Evolutionary conservation across 2,329 filamentous ascomycete genomes (phyloP), one percentile per base, ranked within the genome.

Genomic region (Colletotrichum musicola): DNA sequence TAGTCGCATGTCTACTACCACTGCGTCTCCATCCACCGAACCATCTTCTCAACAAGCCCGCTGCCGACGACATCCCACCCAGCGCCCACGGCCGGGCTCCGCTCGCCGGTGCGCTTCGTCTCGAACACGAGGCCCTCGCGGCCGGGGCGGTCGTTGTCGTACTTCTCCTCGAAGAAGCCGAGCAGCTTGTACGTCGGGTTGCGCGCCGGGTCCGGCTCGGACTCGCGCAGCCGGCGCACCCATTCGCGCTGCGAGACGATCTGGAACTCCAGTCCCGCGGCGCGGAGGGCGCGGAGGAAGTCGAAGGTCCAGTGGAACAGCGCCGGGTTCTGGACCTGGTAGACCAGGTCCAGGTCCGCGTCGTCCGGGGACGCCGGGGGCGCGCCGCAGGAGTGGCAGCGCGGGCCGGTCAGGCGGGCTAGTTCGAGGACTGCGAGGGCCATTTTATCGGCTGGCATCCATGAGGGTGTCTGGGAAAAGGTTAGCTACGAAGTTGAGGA

Each of bases 141-240:
- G 0, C 76, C 78, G 0, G 79, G 76, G 4, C 73, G 76, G 20
- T 82, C 81, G 50, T 82, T 81, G 55, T 84, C 82, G 69, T 88
- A 88, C 72, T 88, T 88, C 2, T 77, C 77, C 4, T 79, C 75
- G 68, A 85, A 88, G 76, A 85, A 88, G 27, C 86, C 81, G 1
- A 86, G 71, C 25, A 88, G 74, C 74, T 87, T 88, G 64, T 85
- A 79, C 0, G 83, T 81, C 13, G 86, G 85, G 69, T 88, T 88
- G 6, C 71, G 72, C n/a, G 75, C 73, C 0, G 84, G 83, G 73
- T 89, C 84, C 2, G 78, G 79, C 57, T 87, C 81, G 2, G 82
- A 82, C 2, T 76, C 76, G 4, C 82, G 77, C 13, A 89, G 72
- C 2, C 79, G 75, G 5, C 75, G 70, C 18, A 87, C 74, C 84